A percentile compares a stretch with the other conserved stretches of the same genome.
Evolutionary conservation across 1,139 yeast genomes (phyloP).

Genomic region (Magnusiomyces paraingens): DNA sequence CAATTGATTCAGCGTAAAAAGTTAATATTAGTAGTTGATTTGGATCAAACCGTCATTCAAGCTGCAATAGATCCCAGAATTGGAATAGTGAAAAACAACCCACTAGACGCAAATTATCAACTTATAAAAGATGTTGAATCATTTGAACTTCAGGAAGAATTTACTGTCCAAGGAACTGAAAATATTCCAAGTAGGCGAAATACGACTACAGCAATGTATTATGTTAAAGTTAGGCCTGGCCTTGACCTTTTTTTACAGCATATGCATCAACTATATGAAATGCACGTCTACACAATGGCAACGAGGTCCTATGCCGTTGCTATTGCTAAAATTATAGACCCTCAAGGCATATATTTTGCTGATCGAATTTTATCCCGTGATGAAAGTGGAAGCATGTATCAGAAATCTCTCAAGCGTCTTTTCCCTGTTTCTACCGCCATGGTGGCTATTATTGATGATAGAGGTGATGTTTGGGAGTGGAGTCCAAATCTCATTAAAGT

Average conservation of each 20-base stretch:
- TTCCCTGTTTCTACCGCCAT: conserved; percentile 95
- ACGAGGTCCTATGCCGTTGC: conserved; percentile 89
- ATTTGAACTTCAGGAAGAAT: conserved; percentile 73
- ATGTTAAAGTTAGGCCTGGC: conserved; percentile 90
- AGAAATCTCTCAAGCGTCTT: conserved; percentile 76
- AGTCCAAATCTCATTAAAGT: conserved; percentile 85
- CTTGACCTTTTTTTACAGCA: conserved; percentile 60
- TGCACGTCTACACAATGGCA: conserved; percentile 99
- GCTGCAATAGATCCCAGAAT: conserved; percentile 98
- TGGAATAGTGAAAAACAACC: conserved; percentile 91
- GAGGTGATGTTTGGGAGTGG: conserved; percentile 99
- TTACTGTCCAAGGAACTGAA: conserved; percentile 40
- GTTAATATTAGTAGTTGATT: conserved; percentile 85
- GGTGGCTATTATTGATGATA: conserved; percentile 94
- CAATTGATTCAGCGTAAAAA: conserved; percentile 58
- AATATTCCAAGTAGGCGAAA: conserved; percentile 16
- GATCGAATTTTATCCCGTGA: conserved; percentile 89
- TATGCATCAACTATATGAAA: conserved; percentile 63
- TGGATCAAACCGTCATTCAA: conserved; percentile 96
- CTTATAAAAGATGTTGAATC: conserved; percentile 75
- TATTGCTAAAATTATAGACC: conserved; percentile 87
- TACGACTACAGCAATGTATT: conserved; percentile 42
- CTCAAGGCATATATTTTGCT: conserved; percentile 77
- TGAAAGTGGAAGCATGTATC: conserved; percentile 89
- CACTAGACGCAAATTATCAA: conserved; percentile 74